Evolutionary conservation across 1,284 basidiomycete genomes (phyloP).

Genomic region (Cryptococcus deneoformans): DNA sequence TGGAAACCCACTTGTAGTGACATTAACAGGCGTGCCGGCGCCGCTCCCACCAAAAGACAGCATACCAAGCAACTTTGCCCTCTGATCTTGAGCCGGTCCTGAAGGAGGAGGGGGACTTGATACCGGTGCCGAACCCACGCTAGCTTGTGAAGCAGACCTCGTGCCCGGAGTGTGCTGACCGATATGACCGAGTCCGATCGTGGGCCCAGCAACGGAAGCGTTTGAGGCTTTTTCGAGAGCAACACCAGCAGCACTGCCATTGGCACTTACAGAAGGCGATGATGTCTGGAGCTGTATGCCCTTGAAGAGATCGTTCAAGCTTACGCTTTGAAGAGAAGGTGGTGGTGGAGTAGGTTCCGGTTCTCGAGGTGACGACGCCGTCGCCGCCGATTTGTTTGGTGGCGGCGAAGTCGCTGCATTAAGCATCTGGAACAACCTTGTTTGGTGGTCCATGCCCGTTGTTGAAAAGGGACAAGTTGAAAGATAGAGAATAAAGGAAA

Average conservation of each 20-base stretch:
- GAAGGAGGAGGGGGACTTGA: background rate
- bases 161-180: too few relatives aligned
- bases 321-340: conserved; percentile 17
- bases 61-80: conserved; percentile 24
- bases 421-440: too few relatives aligned
- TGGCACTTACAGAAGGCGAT: background rate
- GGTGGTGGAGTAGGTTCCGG: conserved; percentile 26
- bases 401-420: too few relatives aligned
- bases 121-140: too few relatives aligned
- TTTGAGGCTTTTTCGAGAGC: background rate
- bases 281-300: conserved; percentile 21
- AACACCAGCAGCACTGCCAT: background rate
- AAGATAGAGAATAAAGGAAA: too few relatives aligned
- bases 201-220: too few relatives aligned
- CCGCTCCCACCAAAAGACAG: conserved; percentile 6
- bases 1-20: background rate
- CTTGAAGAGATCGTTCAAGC: conserved; percentile 38
- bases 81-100: conserved; percentile 8
- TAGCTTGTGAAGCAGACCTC: too few relatives aligned
- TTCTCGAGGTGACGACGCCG: conserved; percentile 7
- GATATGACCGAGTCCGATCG: too few relatives aligned
- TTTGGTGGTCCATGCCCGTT: too few relatives aligned
- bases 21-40: conserved; percentile 2
- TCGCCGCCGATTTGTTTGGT: too few relatives aligned
- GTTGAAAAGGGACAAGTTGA: too few relatives aligned